Evolutionary conservation across 805 yeast species (phyloP).

Genomic region (Metschnikowia kofuensis): DNA sequence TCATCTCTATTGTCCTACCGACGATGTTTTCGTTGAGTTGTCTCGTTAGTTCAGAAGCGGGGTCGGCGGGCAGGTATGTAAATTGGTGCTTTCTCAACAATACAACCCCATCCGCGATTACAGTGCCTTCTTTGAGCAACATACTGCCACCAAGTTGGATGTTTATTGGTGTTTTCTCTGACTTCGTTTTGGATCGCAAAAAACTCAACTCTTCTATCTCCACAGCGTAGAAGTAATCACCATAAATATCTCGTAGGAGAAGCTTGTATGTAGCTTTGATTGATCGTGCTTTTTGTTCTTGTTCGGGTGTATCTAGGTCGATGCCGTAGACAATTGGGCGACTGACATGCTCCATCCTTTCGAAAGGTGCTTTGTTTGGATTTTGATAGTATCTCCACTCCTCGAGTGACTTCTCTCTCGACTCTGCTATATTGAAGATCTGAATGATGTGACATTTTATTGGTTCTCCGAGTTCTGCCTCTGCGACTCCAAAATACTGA

Average conservation of each 20-base stretch:
- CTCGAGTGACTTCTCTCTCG: conserved; percentile 54
- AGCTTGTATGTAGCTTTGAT: conserved; percentile 43
- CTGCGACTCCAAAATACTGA: conserved; percentile 4
- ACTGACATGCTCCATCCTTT: conserved; percentile 46
- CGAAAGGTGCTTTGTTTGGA: conserved; percentile 59
- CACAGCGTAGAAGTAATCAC: conserved; percentile 53
- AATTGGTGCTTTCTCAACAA: conserved; percentile 33
- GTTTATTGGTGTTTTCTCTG: conserved; percentile 29
- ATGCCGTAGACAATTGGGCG: conserved; percentile 39
- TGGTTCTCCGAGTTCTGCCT: conserved; percentile 1
- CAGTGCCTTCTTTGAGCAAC: conserved; percentile 47
- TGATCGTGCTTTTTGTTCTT: conserved; percentile 2
- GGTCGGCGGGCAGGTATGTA: conserved; percentile 30
- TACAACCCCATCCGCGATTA: conserved; percentile 46
- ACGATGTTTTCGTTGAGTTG: conserved; percentile 34
- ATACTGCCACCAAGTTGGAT: conserved; percentile 55
- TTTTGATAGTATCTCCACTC: conserved; percentile 50
- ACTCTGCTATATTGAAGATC: conserved; percentile 50
- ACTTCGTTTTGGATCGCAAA: conserved; percentile 28
- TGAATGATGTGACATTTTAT: conserved; percentile 37
- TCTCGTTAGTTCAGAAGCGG: conserved; percentile 22
- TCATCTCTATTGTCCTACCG: conserved; percentile 23
- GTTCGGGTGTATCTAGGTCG: conserved; percentile 35
- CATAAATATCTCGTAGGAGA: conserved; percentile 52
- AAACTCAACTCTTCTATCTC: conserved; percentile 55